Evolutionary conservation across 2,329 filamentous ascomycete genomes (phyloP), one percentile per base, ranked within the genome.

Genomic region (Ceratocystis variospora): DNA sequence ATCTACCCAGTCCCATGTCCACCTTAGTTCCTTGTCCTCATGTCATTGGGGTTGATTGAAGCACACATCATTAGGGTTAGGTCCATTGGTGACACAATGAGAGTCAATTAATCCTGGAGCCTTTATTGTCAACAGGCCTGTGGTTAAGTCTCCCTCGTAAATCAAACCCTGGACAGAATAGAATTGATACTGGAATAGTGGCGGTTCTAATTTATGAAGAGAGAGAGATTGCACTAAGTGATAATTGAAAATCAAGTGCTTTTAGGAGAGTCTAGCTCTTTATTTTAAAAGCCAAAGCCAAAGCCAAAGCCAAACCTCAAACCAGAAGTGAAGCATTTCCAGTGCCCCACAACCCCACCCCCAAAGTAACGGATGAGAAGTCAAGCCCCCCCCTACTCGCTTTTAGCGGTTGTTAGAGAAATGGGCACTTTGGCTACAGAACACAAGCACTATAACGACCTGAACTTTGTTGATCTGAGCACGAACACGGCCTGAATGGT

Each of bases 361-460:
- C 37, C 37, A 3, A 41, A 41, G 37, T 41, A 41, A 41, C 37
- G 10, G 37, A 41, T 8, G 37, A 41, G 37, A 41, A 15, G 37
- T 15, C 37, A 41, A 10, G 37, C 37, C 37, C 37, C 37, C 37
- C 37, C 12, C 37, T 15, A 12, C 37, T 41, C 12, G 10, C 12
- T 15, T 41, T 41, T 41, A 41, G 37, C 37, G 37, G 12, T 41
- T 41, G 37, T 41, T 8, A 37, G 55, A 15, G 55, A 28, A 59
- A 31, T 59, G 55, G 25, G 28, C 55, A 33, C 25, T 25, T 59
- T 12, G 31, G 37, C 10, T 59, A 37, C 55, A 59, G 55, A n/a
- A 33, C 53, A 57, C 53, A 57, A 57, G 53, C 53, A 57, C 53
- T 57, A 57, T 57, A 59, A 59, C 28, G 55, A 59, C 28, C 28